Base-by-base conservation (phyloP, 352 stramenopile genomes). In the Globisporangium cylindrosporum region DNA sequence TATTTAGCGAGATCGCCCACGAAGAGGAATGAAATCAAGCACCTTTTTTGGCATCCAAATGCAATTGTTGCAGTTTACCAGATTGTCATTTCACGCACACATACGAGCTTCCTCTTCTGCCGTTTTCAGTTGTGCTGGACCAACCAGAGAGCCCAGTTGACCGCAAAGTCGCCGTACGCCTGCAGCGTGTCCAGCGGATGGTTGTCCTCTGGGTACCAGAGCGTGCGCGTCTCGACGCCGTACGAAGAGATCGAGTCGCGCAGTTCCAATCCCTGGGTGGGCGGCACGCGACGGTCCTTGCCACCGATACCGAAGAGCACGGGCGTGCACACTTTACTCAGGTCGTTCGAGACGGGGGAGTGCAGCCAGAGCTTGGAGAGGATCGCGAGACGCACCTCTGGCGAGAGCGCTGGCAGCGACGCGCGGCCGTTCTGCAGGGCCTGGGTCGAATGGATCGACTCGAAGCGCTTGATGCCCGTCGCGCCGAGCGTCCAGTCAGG, bases 401-500 rank as follows among this genome's bases (percentile, higher is more conserved):
- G 75, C 0, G 78, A 74, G 4, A 92, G 60, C 48, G 79, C 43
- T 9, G 74, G 59, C 12, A 82, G 70, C 22, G 73, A 27, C 15
- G 75, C 67, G 32, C 72, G 71, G 24, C 55, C 66, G 12, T 70
- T 68, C 55, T 75, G 72, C 18, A 87, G 73, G 48, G 73, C 86
- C 74, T 79, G 88, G 15, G 77, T 81, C 71, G 91, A 93, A 29
- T 83, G 65, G 46, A 91, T 88, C n/a, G 81, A 91, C 65, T 98
- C 85, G 59, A 98, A 98, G 12, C 80, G 79, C 25, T 86, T 74
- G 41, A 95, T 73, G 0, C 94, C 93, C 56, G 90, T 73, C 59
- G 86, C 88, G 59, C 98, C 94, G 34, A 97, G 87, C 27, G 85
- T 94, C 96, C 96, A 99, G 68, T 99, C 97, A n/a, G 94, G 92